Conservation (phyloP, 164 flowering plant genomes). For the Liquidambar formosana region DNA sequence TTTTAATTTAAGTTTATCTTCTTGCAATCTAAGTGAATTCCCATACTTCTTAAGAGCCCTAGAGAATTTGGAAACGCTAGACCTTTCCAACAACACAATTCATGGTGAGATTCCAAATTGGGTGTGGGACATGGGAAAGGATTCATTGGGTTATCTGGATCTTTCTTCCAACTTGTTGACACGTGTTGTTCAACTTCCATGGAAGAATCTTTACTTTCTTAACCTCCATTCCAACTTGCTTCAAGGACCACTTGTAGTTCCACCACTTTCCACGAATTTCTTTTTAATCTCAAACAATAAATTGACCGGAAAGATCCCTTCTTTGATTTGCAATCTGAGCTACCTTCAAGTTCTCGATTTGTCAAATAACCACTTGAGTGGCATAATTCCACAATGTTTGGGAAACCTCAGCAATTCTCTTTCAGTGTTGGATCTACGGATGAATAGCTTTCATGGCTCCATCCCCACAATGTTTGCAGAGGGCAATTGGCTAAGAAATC, state of each 20-base stretch:
- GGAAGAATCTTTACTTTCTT: not conserved
- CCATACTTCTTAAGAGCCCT: not conserved
- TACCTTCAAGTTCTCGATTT: not conserved
- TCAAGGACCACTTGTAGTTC: not conserved
- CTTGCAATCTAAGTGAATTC: slow-evolving; percentile 6
- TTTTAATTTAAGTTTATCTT: not conserved
- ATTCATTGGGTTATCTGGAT: not conserved
- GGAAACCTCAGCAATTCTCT: not conserved
- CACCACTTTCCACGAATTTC: not conserved
- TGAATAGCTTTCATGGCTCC: not conserved
- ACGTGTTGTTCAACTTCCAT: not conserved
- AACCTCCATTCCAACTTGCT: slow-evolving; percentile 3
- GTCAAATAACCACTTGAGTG: not conserved
- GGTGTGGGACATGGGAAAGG: not conserved
- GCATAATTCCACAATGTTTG: not conserved
- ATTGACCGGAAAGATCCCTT: not conserved
- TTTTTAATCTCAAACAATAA: too few species aligned
- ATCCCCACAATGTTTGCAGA: not conserved
- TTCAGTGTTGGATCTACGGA: not conserved
- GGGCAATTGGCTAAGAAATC: not conserved
- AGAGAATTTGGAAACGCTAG: not conserved
- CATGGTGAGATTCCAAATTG: not conserved
- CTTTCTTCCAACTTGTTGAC: not conserved
- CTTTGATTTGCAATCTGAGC: not conserved
- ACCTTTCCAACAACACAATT: slow-evolving; percentile 11